Conservation (phyloP, 2,329 filamentous ascomycete genomes). For the Fusarium sp. region DNA sequence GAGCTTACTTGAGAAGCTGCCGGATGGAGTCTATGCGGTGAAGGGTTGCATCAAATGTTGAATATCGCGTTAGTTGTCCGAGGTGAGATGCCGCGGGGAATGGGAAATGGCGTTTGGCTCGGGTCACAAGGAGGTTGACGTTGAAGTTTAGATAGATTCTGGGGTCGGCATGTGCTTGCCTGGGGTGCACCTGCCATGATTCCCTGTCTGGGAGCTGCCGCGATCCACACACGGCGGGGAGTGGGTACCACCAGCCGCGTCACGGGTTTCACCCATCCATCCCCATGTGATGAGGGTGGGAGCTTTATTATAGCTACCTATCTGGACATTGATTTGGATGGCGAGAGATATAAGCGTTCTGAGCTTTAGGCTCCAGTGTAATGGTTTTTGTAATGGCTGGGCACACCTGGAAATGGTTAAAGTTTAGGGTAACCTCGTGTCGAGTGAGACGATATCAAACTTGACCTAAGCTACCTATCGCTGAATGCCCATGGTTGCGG, state of each 20-base stretch:
- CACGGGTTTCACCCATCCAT: slow-evolving; percentile 28
- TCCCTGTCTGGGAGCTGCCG: slow-evolving; percentile 23
- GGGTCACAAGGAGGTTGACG: slow-evolving; percentile 22
- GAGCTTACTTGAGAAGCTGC: background rate
- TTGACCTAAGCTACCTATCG: background rate
- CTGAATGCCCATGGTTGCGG: background rate
- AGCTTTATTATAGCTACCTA: background rate
- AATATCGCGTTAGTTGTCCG: background rate
- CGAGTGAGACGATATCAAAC: background rate
- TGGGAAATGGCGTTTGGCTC: background rate
- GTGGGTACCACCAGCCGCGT: slow-evolving; percentile 31
- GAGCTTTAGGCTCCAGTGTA: no score
- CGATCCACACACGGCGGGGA: slow-evolving; percentile 36
- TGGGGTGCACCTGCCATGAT: slow-evolving; percentile 41
- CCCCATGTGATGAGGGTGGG: slow-evolving; percentile 32
- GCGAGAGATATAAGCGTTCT: no score
- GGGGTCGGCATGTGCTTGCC: slow-evolving; percentile 43
- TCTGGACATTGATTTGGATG: background rate
- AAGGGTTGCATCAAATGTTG: background rate
- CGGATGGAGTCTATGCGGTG: background rate
- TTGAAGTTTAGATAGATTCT: slow-evolving; percentile 25
- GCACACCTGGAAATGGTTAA: no score
- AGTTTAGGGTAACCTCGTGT: background rate
- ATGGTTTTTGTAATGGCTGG: no score
- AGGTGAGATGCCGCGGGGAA: background rate